Conservation (phyloP, 2,329 filamentous ascomycete genomes). For the Exophiala dermatitidis region DNA sequence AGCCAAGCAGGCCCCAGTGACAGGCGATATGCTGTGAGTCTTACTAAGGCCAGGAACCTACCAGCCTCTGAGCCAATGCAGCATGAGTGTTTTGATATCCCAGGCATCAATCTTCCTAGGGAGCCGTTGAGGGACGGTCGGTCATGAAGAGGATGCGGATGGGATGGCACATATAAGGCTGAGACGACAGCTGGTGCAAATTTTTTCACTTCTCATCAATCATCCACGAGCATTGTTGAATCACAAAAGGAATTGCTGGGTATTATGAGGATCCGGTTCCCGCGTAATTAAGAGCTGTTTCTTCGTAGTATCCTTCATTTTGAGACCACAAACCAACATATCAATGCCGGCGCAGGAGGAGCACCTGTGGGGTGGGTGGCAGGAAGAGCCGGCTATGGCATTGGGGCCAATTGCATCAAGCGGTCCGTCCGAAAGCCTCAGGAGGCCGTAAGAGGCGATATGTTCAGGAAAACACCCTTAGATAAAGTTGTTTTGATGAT, state of each 20-base stretch:
- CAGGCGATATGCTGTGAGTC: too few relatives aligned
- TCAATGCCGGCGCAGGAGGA: slow-evolving; percentile 19
- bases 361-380: slow-evolving; percentile 7
- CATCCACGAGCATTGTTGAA: not conserved
- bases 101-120: too few relatives aligned
- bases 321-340: not conserved
- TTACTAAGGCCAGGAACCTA: too few relatives aligned
- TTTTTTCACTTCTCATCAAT: not conserved
- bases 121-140: not conserved
- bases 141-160: not conserved
- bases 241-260: not conserved
- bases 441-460: not conserved
- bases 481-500: slow-evolving; percentile 1
- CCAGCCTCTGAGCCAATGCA: too few relatives aligned
- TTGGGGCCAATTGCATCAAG: slow-evolving; percentile 4
- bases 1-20: too few relatives aligned
- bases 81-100: too few relatives aligned
- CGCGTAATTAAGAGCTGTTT: slow-evolving; percentile 1
- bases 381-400: slow-evolving; percentile 1
- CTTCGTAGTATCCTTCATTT: slow-evolving; percentile 9
- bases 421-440: not conserved
- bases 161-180: not conserved
- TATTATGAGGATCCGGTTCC: not conserved
- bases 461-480: not conserved
- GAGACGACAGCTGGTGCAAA: not conserved